phyloP scores from a whole-genome alignment of 306 rosid genomes.

The Urtica urens region DNA sequence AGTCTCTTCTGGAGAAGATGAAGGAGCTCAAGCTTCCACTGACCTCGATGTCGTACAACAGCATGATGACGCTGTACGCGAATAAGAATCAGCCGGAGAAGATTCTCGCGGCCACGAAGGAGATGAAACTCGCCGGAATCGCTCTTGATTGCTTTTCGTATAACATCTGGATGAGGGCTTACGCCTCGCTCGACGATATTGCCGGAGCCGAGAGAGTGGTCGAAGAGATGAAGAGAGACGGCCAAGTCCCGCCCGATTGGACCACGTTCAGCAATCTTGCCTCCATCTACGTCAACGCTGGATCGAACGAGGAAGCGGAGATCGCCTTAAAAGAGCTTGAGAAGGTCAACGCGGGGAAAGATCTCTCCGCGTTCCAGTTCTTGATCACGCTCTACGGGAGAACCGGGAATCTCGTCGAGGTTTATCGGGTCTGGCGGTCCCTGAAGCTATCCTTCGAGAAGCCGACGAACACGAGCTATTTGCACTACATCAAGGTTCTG shows the following conservation, averaged over 20 bases:
- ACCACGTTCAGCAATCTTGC: slow-evolving; percentile 82
- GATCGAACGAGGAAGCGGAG: slow-evolving; percentile 60
- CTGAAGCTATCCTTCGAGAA: slow-evolving; percentile 71
- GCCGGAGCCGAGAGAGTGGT: slow-evolving; percentile 73
- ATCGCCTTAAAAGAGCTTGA: slow-evolving; percentile 72
- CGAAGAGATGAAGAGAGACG: slow-evolving; percentile 84
- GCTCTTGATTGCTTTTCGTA: slow-evolving; percentile 56
- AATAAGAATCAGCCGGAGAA: slow-evolving; percentile 50
- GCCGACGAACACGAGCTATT: slow-evolving; percentile 75
- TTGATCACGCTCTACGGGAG: slow-evolving; percentile 68
- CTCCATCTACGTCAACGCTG: slow-evolving; percentile 59
- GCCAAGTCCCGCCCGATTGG: slow-evolving; percentile 69
- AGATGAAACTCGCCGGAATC: slow-evolving; percentile 55
- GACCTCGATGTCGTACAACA: slow-evolving; percentile 59
- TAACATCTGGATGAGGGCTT: slow-evolving; percentile 82
- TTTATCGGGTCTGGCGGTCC: slow-evolving; percentile 83
- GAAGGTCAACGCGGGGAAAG: slow-evolving; percentile 46
- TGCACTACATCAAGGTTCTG: slow-evolving; percentile 69
- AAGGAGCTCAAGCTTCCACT: slow-evolving; percentile 68
- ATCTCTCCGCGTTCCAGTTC: slow-evolving; percentile 67
- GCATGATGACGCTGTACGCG: slow-evolving; percentile 75
- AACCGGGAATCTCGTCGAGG: slow-evolving; percentile 51
- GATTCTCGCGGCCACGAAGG: slow-evolving; percentile 53
- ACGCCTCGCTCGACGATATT: slow-evolving; percentile 63
- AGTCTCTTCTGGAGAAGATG: slow-evolving; percentile 75